Evolutionary conservation across 768 basidiomycete genomes (phyloP), one percentile per base, ranked within the genome.

Genomic region (Kwoniella europaea): DNA sequence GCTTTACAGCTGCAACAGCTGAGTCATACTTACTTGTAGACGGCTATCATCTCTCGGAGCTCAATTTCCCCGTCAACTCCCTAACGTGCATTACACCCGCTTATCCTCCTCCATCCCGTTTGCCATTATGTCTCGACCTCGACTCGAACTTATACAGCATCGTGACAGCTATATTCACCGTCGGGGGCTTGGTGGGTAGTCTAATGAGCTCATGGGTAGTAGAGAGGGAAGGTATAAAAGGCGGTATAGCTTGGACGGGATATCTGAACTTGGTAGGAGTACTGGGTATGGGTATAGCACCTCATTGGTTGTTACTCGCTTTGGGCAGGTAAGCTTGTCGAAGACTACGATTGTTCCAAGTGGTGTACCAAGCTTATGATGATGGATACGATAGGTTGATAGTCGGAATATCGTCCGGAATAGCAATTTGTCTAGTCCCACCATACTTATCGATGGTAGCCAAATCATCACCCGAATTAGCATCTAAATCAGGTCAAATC

Each of bases 41-140:
- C 85, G 94, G 94, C n/a, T 97, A 91, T 83, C 93, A 96, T 82
- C 92, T 94, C 53, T 92, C 93, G 1, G 90, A 90, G 16, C 88
- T 98, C 69, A 98, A 98, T 82, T 93, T 94, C 81, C 90, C 95
- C 27, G 90, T 92, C 79, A 88, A 87, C 4, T 80, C 90, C 54
- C 80, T 94, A 67, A 92, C 91, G 3, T 96, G 93, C 85, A 87
- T 87, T 62, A 73, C 82, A 42, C 71, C 77, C 7, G 75, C 81
- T 57, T 41, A 75, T 56, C 70, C 75, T 42, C 65, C 65, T 12
- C 68, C 29, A 24, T 63, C 62, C 0, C 82, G 64, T 57, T 85
- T 92, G 10, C 88, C 91, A 2, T 86, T 89, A 44, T 96, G 94
- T 85, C 90, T 96, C 42, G 88, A 88, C 5, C 91, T 97, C 89